Evolutionary conservation across 148 eudicot genomes (phyloP).

Genomic region (Rhododendron henanense): DNA sequence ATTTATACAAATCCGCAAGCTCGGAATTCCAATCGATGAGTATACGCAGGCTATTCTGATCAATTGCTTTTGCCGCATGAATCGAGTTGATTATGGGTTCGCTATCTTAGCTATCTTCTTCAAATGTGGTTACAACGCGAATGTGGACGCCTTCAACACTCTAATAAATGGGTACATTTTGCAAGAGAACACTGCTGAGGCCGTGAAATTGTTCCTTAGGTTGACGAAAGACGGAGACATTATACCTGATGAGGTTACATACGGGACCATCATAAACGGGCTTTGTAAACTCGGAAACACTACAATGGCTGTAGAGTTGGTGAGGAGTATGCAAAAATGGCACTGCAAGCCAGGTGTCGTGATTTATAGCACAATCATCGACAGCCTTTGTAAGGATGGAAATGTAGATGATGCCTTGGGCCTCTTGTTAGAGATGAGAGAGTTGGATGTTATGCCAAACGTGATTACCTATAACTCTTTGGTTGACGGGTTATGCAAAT

Average conservation of each 20-base stretch:
- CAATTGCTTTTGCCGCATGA: constrained; percentile 10
- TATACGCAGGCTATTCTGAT: background rate
- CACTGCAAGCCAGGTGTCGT: background rate
- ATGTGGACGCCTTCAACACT: too few species aligned
- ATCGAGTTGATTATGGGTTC: constrained; percentile 8
- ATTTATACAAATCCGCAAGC: background rate
- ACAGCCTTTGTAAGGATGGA: constrained; percentile 16
- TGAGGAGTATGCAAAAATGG: constrained; percentile 9
- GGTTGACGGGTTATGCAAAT: background rate
- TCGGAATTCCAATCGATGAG: background rate
- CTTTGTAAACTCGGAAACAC: constrained; percentile 17
- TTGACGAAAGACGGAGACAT: background rate
- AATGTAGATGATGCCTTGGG: constrained; percentile 7
- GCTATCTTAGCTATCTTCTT: constrained; percentile 8
- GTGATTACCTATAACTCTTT: background rate
- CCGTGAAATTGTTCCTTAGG: too few species aligned
- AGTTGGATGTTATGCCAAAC: background rate
- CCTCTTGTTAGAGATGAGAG: constrained; percentile 5
- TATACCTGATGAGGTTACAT: constrained; percentile 6
- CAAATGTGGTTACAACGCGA: constrained; percentile 13
- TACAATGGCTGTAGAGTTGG: background rate
- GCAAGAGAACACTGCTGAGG: too few species aligned
- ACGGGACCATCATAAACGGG: constrained; percentile 12
- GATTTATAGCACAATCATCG: constrained; percentile 1
- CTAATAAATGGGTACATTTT: too few species aligned